Evolutionary conservation across 768 basidiomycete species (phyloP).

Genomic region (Phaffia tasmanica): DNA sequence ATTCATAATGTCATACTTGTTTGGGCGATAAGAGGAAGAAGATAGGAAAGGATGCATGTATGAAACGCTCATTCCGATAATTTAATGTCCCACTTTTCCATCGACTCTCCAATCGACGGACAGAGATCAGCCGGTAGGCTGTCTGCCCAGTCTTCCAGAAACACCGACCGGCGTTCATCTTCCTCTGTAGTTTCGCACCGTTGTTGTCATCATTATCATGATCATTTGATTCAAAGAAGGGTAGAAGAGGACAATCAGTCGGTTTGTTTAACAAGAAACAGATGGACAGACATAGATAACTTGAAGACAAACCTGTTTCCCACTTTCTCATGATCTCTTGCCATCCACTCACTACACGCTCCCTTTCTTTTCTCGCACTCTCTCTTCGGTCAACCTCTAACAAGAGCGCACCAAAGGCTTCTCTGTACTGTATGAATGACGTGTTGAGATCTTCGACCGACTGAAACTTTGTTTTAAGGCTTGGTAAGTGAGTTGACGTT

Average conservation of each 20-base stretch:
- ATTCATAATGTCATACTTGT: no score
- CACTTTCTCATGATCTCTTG: no score
- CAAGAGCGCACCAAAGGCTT: background rate
- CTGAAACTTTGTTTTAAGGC: background rate
- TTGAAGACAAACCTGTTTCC: no score
- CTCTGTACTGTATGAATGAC: background rate
- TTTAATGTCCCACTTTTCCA: background rate
- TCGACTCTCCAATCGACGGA: background rate
- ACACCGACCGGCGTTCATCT: background rate
- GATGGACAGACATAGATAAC: no score
- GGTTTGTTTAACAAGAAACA: no score
- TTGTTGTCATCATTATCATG: background rate
- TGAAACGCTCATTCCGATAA: no score
- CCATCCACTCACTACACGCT: no score
- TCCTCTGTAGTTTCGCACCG: background rate
- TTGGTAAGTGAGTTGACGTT: background rate
- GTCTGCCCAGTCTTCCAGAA: conserved; percentile 6
- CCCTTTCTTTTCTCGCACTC: no score
- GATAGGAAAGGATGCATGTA: no score
- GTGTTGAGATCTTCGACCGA: background rate
- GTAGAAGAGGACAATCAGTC: no score
- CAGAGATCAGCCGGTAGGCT: conserved; percentile 5
- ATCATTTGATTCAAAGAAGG: background rate
- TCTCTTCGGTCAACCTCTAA: background rate
- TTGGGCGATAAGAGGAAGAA: no score